phyloP scores from a whole-genome alignment of 2,329 filamentous ascomycete genomes.

The Colletotrichum orchidophilum region DNA sequence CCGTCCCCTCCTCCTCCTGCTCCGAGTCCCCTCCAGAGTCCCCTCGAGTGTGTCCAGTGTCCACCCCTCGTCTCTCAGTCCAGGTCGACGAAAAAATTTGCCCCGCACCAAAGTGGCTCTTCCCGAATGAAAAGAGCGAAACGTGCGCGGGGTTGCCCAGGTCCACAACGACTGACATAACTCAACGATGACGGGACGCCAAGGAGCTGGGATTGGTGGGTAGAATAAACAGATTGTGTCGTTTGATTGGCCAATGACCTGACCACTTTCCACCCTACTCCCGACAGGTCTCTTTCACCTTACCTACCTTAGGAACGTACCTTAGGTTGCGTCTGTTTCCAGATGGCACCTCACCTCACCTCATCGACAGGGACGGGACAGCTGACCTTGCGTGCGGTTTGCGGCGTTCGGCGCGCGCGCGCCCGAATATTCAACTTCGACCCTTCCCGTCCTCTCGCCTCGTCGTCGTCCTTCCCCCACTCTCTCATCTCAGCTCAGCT shows the following conservation, averaged over 20 bases:
- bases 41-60: neutral
- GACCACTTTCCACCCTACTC: too few species aligned
- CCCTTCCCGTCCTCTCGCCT: neutral
- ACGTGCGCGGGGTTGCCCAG: constrained; percentile 9
- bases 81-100: neutral
- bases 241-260: neutral
- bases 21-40: neutral
- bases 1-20: neutral
- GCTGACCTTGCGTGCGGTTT: too few species aligned
- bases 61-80: neutral
- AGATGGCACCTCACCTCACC: neutral
- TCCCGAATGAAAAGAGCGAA: neutral
- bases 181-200: constrained; percentile 10
- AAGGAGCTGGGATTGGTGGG: neutral
- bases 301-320: too few species aligned
- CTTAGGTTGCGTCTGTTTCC: neutral
- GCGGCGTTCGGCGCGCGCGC: too few species aligned
- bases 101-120: constrained; percentile 5
- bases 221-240: neutral
- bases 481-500: neutral
- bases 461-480: too few species aligned
- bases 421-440: neutral
- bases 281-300: too few species aligned
- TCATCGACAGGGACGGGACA: neutral
- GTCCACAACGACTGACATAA: neutral